These are phyloP conservation scores for Seiridium unicorne DNA, from an alignment of 2,329 filamentous ascomycete genomes.

Conservation along the genomic window DNA sequence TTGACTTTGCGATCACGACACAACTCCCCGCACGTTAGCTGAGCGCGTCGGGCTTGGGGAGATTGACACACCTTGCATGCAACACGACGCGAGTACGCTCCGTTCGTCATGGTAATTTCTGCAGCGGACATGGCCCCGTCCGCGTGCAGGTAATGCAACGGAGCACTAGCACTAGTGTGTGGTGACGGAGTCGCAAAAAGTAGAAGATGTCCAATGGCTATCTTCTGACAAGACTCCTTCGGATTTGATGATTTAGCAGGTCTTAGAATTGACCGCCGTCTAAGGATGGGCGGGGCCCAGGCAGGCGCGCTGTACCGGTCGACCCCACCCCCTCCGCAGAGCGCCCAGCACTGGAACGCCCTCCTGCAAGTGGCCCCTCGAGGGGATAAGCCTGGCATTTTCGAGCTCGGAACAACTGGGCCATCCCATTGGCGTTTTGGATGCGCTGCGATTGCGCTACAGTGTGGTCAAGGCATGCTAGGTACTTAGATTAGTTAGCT, in stretches of 20 bases:
- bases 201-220: not conserved
- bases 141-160: not conserved
- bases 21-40: not conserved
- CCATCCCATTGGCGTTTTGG: too few species aligned
- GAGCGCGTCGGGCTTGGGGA: not conserved
- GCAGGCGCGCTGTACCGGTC: too few species aligned
- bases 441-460: too few species aligned
- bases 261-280: not conserved
- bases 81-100: not conserved
- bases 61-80: constrained; percentile 3
- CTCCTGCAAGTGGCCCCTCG: too few species aligned
- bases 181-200: not conserved
- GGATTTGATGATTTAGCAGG: not conserved
- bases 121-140: not conserved
- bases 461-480: too few species aligned
- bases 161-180: not conserved
- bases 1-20: constrained; percentile 5
- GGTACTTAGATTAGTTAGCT: too few species aligned
- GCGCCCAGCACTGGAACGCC: too few species aligned
- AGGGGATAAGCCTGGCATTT: too few species aligned
- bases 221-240: not conserved
- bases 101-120: not conserved
- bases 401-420: too few species aligned
- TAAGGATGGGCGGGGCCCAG: not conserved
- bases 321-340: too few species aligned